Conservation (phyloP, 1,284 basidiomycete genomes). For the Tilletiopsis washingtonensis region DNA sequence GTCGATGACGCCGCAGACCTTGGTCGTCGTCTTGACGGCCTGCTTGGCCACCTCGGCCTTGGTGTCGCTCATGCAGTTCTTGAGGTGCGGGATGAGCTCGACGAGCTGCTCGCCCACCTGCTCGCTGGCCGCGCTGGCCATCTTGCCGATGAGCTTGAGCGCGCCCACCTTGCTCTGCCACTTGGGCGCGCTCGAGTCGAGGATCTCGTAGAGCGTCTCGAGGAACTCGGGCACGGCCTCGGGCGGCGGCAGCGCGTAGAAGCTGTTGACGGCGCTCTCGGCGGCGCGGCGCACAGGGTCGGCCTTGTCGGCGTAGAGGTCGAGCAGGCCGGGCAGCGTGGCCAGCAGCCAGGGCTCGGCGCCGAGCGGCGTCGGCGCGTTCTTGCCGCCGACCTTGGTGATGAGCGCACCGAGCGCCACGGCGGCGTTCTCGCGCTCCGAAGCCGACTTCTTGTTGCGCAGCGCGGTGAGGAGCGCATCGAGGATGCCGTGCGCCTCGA, state of each 20-base stretch:
- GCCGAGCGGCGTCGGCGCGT: slow-evolving; percentile 58
- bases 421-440: slow-evolving; percentile 83
- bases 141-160: slow-evolving; percentile 63
- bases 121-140: slow-evolving; percentile 62
- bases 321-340: slow-evolving; percentile 70
- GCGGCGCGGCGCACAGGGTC: slow-evolving; percentile 82
- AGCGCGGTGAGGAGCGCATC: slow-evolving; percentile 53
- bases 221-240: slow-evolving; percentile 66
- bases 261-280: slow-evolving; percentile 69
- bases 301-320: slow-evolving; percentile 88
- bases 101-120: slow-evolving; percentile 79
- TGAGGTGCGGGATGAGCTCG: slow-evolving; percentile 74
- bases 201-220: slow-evolving; percentile 61
- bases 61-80: slow-evolving; percentile 91
- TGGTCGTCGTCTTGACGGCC: slow-evolving; percentile 85
- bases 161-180: slow-evolving; percentile 95
- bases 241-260: slow-evolving; percentile 75
- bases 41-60: slow-evolving; percentile 85
- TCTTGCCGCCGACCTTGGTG: slow-evolving; percentile 45
- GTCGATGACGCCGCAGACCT: slow-evolving; percentile 81
- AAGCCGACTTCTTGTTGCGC: slow-evolving; percentile 77
- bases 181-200: slow-evolving; percentile 67
- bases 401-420: slow-evolving; percentile 55
- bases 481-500: slow-evolving; percentile 46
- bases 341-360: slow-evolving; percentile 69